Evolutionary conservation across 176 grass and related monocot genomes (phyloP), one percentile per base, ranked within the genome.

Genomic region (Zoysia japonica): DNA sequence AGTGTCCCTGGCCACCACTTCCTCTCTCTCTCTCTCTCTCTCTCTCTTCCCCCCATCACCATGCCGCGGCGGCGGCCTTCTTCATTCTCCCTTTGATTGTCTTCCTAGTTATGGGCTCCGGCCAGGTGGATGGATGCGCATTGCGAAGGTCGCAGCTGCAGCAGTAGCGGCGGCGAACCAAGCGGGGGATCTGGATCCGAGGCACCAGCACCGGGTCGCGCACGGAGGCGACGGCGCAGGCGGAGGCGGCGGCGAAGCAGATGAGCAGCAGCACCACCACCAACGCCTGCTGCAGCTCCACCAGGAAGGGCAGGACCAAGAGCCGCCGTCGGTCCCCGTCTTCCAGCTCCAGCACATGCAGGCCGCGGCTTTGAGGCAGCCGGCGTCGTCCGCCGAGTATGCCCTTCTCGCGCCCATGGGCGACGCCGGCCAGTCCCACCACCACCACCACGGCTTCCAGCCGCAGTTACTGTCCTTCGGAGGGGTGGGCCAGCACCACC

Each of bases 171-270:
- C 28, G 82, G 57, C 20, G 47, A 76, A 74, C 70, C 54, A 83
- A 87, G 40, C 75, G 82, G 82, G 85, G 86, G 90, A 96, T 96
- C 96, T 98, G 96, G 96, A 98, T 98, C 92, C 92, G 88, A 91
- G 82, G 86, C 88, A 84, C 44, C 83, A 87, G 73, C 83, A 92
- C 83, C 89, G 71, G 75, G 85, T 83, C 28, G 28, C 28, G 28
- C 28, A 28, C 59, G 77, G 60, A 73, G 89, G 85, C 80, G 85
- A 82, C 81, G 87, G 65, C 60, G 82, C 45, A 76, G 79, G 68
- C 11, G 86, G n/a, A 10, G 83, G 77, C 53, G 71, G 75, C 9
- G 71, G 49, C 16, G 78, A 93, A 57, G 71, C 68, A 7, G 71
- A 83, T 46, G 70, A 85, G 5, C 83, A 86, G 3, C 83, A 76